Evolutionary conservation across 306 rosid species (phyloP), one percentile per base, ranked within the genome.

Genomic region (Cercis canadensis): DNA sequence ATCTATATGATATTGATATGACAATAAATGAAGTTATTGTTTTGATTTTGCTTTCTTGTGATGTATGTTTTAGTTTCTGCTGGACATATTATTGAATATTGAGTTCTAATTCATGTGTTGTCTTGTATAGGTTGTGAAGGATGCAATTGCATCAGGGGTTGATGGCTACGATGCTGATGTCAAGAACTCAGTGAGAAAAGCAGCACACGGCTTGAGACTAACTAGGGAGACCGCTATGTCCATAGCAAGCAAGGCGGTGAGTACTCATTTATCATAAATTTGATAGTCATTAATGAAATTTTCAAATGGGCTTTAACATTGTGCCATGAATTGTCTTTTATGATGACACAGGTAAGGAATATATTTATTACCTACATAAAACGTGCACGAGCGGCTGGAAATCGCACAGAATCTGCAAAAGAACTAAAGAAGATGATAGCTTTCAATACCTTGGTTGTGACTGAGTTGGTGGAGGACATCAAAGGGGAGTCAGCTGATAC

Each of bases 161-260:
- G 96, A 91, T 80, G 99, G 99, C 52, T 95, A 89, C 14, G 97
- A 95, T 59, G 89, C 86, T 17, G 99, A 87, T 16, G 62, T 77
- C 59, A 87, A 83, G 85, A 74, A 86, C 77, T 57, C 96, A 45
- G 97, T 95, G 69, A 85, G 88, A 80, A 95, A 89, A 84, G 92
- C 97, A 54, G 97, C 97, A 54, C 97, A 91, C 69, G 96, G 99
- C 72, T 82, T 95, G 86, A 86, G 97, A 69, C 87, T 95, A 73
- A 83, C 87, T 29, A 86, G 90, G 87, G 99, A 91, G 72, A 57
- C 81, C 82, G 99, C 97, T 58, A 86, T 95, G 91, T 85, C 97
- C 36, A 95, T 95, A 78, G 92, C 96, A 33, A 84, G 96, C 92
- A 95, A 87, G 80, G 97, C 97, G 12, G 99, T 95, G 70, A 87